Evolutionary conservation across 2,329 filamentous ascomycete species (phyloP).

Genomic region (Phialophora chinensis): DNA sequence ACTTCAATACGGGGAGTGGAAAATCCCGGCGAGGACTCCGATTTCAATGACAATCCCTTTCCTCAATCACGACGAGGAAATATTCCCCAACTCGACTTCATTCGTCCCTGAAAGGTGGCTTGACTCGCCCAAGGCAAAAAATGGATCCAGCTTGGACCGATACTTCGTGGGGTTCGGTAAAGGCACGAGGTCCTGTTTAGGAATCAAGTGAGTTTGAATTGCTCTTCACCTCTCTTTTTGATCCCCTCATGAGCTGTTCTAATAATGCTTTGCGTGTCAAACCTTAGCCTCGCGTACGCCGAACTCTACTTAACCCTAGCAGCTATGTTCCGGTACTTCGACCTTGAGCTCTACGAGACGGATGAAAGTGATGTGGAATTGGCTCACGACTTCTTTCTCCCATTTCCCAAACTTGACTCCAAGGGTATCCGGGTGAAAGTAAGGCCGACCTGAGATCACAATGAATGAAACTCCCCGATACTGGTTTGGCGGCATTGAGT

Average conservation of each 20-base stretch:
- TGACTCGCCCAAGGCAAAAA: slow-evolving; percentile 15
- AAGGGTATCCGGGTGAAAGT: slow-evolving; percentile 39
- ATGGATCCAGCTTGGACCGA: slow-evolving; percentile 37
- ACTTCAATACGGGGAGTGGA: slow-evolving; percentile 42
- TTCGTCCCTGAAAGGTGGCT: slow-evolving; percentile 46
- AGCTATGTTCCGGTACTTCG: slow-evolving; percentile 35
- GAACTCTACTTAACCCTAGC: slow-evolving; percentile 42
- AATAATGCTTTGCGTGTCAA: not conserved
- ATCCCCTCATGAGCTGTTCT: too few relatives aligned
- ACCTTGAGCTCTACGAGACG: slow-evolving; percentile 38
- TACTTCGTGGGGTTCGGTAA: slow-evolving; percentile 49
- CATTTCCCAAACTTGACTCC: slow-evolving; percentile 38
- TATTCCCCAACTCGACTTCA: slow-evolving; percentile 43
- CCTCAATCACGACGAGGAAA: slow-evolving; percentile 43
- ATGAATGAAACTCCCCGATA: not conserved
- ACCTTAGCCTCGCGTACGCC: slow-evolving; percentile 37
- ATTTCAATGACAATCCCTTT: slow-evolving; percentile 40
- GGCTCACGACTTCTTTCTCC: slow-evolving; percentile 33
- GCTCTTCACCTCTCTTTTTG: not conserved
- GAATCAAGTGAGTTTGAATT: slow-evolving; percentile 39
- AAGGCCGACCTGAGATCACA: not conserved
- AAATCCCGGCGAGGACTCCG: slow-evolving; percentile 44
- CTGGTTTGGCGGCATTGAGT: too few relatives aligned
- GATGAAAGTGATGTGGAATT: slow-evolving; percentile 33
- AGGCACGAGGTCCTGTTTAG: slow-evolving; percentile 45